phyloP scores from a whole-genome alignment of 1,284 basidiomycete genomes.

The Ustilago lituana region DNA sequence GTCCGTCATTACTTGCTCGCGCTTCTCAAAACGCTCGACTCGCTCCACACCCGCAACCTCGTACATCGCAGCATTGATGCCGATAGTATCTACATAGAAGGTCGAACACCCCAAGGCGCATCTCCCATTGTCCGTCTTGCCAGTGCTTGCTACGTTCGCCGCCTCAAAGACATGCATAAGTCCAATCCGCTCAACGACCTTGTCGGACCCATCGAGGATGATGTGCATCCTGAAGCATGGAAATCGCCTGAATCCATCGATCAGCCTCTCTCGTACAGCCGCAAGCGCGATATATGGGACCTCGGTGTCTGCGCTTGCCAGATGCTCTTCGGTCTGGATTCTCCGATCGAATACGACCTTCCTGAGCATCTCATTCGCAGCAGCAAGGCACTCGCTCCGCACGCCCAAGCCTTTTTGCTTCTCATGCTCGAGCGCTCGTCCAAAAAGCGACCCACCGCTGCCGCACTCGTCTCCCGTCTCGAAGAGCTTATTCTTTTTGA shows the following conservation, averaged over 20 bases:
- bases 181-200: conserved; percentile 57
- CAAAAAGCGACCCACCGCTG: conserved; percentile 48
- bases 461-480: conserved; percentile 43
- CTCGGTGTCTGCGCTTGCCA: conserved; percentile 60
- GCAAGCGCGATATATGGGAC: conserved; percentile 65
- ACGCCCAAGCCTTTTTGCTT: conserved; percentile 44
- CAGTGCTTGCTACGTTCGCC: conserved; percentile 49
- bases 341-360: conserved; percentile 34
- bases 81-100: conserved; percentile 40
- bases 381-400: conserved; percentile 23
- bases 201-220: conserved; percentile 19
- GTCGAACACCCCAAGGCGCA: conserved; percentile 14
- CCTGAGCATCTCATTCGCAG: conserved; percentile 47
- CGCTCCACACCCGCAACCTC: conserved; percentile 54
- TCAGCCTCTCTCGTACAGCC: conserved; percentile 54
- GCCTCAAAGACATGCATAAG: conserved; percentile 58
- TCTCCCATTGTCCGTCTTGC: conserved; percentile 30
- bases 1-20: conserved; percentile 50
- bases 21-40: conserved; percentile 56
- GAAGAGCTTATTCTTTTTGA: conserved; percentile 58
- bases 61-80: conserved; percentile 56
- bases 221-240: conserved; percentile 48
- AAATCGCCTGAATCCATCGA: conserved; percentile 59
- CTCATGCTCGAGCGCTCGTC: conserved; percentile 57
- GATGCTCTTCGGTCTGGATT: conserved; percentile 62